Base-by-base conservation (phyloP, 2,329 filamentous ascomycete species). In the Pezicula rhizophila region DNA sequence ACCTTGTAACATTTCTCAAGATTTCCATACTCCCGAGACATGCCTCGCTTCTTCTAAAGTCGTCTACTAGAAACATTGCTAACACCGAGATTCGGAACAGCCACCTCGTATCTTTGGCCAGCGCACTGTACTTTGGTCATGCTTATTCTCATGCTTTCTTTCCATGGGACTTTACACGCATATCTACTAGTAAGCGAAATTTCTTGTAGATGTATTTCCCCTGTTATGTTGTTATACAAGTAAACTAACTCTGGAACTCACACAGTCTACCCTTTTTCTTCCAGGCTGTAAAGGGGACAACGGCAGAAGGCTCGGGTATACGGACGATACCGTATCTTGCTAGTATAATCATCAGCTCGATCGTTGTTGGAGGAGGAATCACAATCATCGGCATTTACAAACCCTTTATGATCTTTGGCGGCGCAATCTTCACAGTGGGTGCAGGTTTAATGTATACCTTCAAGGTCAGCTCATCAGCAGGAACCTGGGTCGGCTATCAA, bases 401-500 rank as follows among this genome's bases (percentile, higher is more conserved):
- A 49, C 70, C 69, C 10, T 63, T 73, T 18, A 66, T 79, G 51
- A 68, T 77, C 38, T 68, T 68, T 5, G 74, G 75, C 5, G 64
- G 63, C 1, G 68, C 61, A 1, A 52, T 78, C 50, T 65, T 70
- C n/a, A 68, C 69, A 4, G 54, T 75, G 14, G 71, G 69, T 4
- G 60, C 68, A 15, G 73, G 72, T 10, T 60, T 74, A 2, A 52
- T 75, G 20, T 74, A 72, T 51, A 64, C 61, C 2, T 62, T 71
- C 35, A 41, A 60, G 11, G 56, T 70, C 18, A 41, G 60, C 79
- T 58, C 74, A 74, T 54, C 64, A 3, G 65, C 66, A 1, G 70
- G 63, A 11, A 65, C 67, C 37, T 78, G 75, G 75, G 74, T 79
- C 38, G 76, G 75, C 5, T 79, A 75, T 56, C 75, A 79, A 61